Evolutionary conservation across 192 early-diverging fungal genomes (phyloP), one percentile per base, ranked within the genome.

Genomic region (Coemansia sp.): DNA sequence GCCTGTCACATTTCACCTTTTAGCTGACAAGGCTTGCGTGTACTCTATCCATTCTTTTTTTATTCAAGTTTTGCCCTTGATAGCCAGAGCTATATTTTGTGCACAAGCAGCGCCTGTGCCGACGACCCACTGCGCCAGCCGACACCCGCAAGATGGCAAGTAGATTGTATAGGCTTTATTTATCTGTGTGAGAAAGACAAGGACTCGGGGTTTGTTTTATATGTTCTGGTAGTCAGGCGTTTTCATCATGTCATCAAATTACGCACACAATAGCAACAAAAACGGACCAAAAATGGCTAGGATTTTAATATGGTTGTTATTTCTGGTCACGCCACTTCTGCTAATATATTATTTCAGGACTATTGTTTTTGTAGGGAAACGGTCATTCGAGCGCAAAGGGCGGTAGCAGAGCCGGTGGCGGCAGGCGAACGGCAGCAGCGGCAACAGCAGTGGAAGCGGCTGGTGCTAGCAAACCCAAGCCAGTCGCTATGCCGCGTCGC

Each of bases 371-470:
- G 35, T 66, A 66, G 65, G 65, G 65, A 20, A 66, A 66, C 65
- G 51, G 65, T 5, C 65, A 66, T 20, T 66, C 65, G 9, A 66
- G 54, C 22, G 28, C 54, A 18, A 57, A 32, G 38, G 48, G 54
- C 18, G 65, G 65, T 41, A 52, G 66, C 48, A 17, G 69, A 48
- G 60, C 60, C n/a, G 43, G 65, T 41, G 59, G 59, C 61, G 61
- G 41, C 43, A 63, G 61, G 41, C 61, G 61, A 36, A 32, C 43
- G n/a, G 39, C 18, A 3, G 41, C 61, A 39, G 41, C 61, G 20
- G 61, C 61, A 7, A 39, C 35, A 17, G 39, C 61, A 22, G 17
- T 32, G 58, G 58, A 8, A 7, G 7, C 54, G 2, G 7, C 54
- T 22, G 54, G 22, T n/a, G 37, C 11, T 22, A 39, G 37, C 34